Conservation (phyloP, 2,329 filamentous ascomycete species). For the Pseudocercospora eumusae region DNA sequence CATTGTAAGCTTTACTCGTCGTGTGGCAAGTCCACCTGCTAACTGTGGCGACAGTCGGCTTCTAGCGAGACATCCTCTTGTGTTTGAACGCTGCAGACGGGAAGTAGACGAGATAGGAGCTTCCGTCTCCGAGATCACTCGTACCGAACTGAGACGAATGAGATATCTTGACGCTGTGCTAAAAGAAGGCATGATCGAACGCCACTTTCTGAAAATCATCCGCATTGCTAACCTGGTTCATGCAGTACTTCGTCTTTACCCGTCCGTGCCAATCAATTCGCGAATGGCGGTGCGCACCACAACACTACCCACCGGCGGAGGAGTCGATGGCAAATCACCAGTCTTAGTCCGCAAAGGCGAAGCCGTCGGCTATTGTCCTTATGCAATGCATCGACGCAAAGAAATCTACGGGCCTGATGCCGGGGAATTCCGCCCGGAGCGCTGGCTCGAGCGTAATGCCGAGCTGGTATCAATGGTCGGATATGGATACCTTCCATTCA, state of each 20-base stretch:
- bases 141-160: conserved; percentile 23
- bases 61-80: conserved; percentile 20
- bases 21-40: too few relatives aligned
- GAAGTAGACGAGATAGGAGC: conserved; percentile 24
- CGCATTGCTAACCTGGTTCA: too few relatives aligned
- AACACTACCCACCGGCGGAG: conserved; percentile 48
- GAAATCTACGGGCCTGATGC: conserved; percentile 11
- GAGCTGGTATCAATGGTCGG: background rate
- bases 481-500: conserved; percentile 24
- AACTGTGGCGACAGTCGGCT: background rate
- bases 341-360: conserved; percentile 44
- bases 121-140: conserved; percentile 44
- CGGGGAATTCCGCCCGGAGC: conserved; percentile 3
- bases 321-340: conserved; percentile 44
- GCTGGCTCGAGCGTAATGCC: conserved; percentile 9
- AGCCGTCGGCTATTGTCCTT: conserved; percentile 20
- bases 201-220: too few relatives aligned
- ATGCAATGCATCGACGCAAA: conserved; percentile 10
- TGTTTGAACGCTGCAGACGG: conserved; percentile 20
- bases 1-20: conserved; percentile 32
- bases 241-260: conserved; percentile 64
- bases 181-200: conserved; percentile 49
- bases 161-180: conserved; percentile 57
- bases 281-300: conserved; percentile 66
- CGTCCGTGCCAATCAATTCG: conserved; percentile 74